Conservation (phyloP, 2,329 filamentous ascomycete genomes). For the Aureobasidium sp. region DNA sequence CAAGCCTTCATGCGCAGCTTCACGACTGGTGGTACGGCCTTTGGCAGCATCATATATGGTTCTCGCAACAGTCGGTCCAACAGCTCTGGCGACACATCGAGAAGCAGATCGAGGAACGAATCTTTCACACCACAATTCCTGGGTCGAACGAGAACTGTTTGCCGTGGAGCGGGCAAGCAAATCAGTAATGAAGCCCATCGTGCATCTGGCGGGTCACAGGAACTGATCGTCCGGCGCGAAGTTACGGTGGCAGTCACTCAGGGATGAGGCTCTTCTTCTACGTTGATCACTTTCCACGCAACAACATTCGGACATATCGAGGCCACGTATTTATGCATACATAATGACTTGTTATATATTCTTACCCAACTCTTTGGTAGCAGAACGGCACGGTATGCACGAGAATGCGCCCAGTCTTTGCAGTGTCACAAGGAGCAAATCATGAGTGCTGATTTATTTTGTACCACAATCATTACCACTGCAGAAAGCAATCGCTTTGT, state of each 20-base stretch:
- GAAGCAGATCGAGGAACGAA: constrained; percentile 6
- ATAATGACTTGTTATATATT: neutral
- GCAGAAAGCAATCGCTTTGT: neutral
- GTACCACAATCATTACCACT: neutral
- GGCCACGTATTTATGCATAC: neutral
- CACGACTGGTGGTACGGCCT: constrained; percentile 23
- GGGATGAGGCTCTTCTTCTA: neutral
- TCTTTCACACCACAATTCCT: constrained; percentile 10
- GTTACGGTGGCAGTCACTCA: constrained; percentile 9
- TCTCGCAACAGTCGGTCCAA: constrained; percentile 11
- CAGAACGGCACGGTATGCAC: neutral
- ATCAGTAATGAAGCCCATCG: neutral
- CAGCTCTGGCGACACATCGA: constrained; percentile 1
- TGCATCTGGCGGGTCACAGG: constrained; percentile 5
- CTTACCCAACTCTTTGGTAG: neutral
- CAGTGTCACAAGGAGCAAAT: neutral
- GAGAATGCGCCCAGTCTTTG: neutral
- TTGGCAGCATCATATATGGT: constrained; percentile 14
- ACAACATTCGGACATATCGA: neutral
- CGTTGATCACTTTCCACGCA: neutral
- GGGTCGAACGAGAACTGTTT: constrained; percentile 3
- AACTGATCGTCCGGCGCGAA: constrained; percentile 9
- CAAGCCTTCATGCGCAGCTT: constrained; percentile 31
- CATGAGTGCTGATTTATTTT: neutral
- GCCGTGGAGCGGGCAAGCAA: constrained; percentile 8